Evolutionary conservation across 2,329 filamentous ascomycete species (phyloP).

Genomic region (Penicillium capsulatum): DNA sequence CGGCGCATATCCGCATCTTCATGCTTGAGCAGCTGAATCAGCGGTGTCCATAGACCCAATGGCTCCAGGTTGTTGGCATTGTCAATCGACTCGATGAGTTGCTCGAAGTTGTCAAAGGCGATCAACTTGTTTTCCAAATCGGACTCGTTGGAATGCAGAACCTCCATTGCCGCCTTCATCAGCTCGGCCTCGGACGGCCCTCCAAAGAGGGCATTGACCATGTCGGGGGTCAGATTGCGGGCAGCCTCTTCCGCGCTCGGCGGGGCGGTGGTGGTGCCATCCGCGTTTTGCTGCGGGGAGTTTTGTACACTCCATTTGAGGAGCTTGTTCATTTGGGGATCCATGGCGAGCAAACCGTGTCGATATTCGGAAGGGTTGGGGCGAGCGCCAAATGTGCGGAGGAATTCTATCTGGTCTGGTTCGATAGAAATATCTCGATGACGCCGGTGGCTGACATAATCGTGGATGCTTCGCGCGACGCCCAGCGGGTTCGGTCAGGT

Average conservation of each 20-base stretch:
- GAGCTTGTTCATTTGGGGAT: slow-evolving; percentile 67
- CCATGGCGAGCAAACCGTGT: slow-evolving; percentile 47
- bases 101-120: slow-evolving; percentile 93
- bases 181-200: slow-evolving; percentile 85
- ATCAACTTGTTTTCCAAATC: slow-evolving; percentile 71
- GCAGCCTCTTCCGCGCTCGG: slow-evolving; percentile 32
- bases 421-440: too few species aligned
- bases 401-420: too few species aligned
- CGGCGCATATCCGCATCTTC: slow-evolving; percentile 68
- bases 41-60: slow-evolving; percentile 74
- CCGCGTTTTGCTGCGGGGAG: slow-evolving; percentile 41
- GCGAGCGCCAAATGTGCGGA: too few species aligned
- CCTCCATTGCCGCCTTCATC: slow-evolving; percentile 79
- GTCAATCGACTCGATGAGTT: slow-evolving; percentile 86
- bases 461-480: slow-evolving; percentile 25
- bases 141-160: slow-evolving; percentile 63
- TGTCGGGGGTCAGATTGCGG: slow-evolving; percentile 60
- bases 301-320: slow-evolving; percentile 75
- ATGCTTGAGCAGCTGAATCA: slow-evolving; percentile 67
- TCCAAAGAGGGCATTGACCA: slow-evolving; percentile 71
- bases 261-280: slow-evolving; percentile 34
- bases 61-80: slow-evolving; percentile 91
- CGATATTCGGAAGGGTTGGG: too few species aligned
- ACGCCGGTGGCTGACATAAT: slow-evolving; percentile 15
- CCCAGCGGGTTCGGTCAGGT: slow-evolving; percentile 24